phyloP scores from a whole-genome alignment of 768 basidiomycete genomes.

The Amanita muscaria region DNA sequence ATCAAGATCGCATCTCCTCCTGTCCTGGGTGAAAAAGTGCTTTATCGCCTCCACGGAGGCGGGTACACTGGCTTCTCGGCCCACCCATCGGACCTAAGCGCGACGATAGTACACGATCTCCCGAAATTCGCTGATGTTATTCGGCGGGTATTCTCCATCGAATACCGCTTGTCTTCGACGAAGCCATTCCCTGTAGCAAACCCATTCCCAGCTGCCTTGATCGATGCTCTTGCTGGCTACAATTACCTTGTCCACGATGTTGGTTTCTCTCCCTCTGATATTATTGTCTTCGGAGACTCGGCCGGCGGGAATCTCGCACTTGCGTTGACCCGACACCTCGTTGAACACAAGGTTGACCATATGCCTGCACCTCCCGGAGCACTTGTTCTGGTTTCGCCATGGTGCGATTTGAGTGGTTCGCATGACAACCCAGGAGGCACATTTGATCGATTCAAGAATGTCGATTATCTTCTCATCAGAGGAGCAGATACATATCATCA shows the following conservation, averaged over 20 bases:
- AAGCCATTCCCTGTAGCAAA: conserved; percentile 33
- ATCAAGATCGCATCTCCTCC: conserved; percentile 30
- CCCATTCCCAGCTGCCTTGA: conserved; percentile 67
- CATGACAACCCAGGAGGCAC: conserved; percentile 27
- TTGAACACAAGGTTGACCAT: conserved; percentile 31
- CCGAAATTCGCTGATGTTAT: conserved; percentile 35
- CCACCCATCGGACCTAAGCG: conserved; percentile 42
- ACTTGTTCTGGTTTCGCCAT: conserved; percentile 48
- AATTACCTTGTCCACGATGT: conserved; percentile 52
- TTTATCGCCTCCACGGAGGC: conserved; percentile 61
- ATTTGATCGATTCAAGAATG: not conserved
- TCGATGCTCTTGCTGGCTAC: conserved; percentile 72
- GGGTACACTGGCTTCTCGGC: conserved; percentile 47
- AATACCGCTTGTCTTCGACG: conserved; percentile 59
- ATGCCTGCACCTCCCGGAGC: conserved; percentile 39
- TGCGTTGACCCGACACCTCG: conserved; percentile 53
- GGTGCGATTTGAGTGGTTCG: conserved; percentile 40
- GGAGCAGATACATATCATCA: conserved; percentile 18
- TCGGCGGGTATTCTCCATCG: conserved; percentile 49
- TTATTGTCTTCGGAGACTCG: conserved; percentile 67
- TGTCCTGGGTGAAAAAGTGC: conserved; percentile 42
- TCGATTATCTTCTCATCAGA: not conserved
- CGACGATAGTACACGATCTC: conserved; percentile 37
- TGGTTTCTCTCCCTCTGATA: conserved; percentile 48
- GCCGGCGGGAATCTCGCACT: conserved; percentile 70